These are phyloP conservation scores for Globisporangium ultimum DNA, from an alignment of 352 stramenopile species.

Conservation along the genomic window DNA sequence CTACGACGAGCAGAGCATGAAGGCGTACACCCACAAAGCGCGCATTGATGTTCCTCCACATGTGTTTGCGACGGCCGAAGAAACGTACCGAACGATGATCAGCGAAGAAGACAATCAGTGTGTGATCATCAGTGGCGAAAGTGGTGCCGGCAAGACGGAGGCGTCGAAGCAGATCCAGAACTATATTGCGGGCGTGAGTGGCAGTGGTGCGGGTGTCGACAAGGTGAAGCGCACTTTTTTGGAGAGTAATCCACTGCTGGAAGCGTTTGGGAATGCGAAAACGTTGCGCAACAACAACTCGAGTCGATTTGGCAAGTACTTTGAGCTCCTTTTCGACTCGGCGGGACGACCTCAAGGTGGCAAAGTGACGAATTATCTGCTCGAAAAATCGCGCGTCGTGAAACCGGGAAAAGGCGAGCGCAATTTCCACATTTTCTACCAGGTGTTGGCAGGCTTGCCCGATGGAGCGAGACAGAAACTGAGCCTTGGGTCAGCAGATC, in stretches of 20 bases:
- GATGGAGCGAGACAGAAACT: slow-evolving; percentile 63
- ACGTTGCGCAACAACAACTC: slow-evolving; percentile 95
- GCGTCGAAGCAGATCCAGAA: slow-evolving; percentile 90
- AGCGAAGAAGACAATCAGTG: slow-evolving; percentile 89
- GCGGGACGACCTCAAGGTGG: slow-evolving; percentile 75
- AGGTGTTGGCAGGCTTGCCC: slow-evolving; percentile 77
- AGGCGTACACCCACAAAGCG: slow-evolving; percentile 77
- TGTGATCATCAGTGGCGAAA: slow-evolving; percentile 88
- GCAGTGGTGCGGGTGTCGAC: slow-evolving; percentile 73
- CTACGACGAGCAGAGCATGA: slow-evolving; percentile 81
- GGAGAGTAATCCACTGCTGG: slow-evolving; percentile 94
- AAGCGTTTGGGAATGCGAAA: slow-evolving; percentile 96
- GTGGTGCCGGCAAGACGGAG: slow-evolving; percentile 83
- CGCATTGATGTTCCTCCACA: slow-evolving; percentile 86
- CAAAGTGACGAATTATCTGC: slow-evolving; percentile 90
- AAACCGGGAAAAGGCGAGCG: slow-evolving; percentile 83
- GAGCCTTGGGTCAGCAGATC: slow-evolving; percentile 61
- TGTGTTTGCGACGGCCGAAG: slow-evolving; percentile 84
- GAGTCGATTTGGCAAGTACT: slow-evolving; percentile 95
- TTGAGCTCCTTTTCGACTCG: slow-evolving; percentile 93
- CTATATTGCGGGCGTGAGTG: slow-evolving; percentile 83
- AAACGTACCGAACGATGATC: slow-evolving; percentile 86
- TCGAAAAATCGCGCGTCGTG: slow-evolving; percentile 91
- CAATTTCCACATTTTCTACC: slow-evolving; percentile 96
- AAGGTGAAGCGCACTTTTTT: slow-evolving; percentile 90